A percentile compares a stretch with the other conserved stretches of the same genome.
Evolutionary conservation across 1,139 yeast species (phyloP).

Genomic region (Candida pseudoviswanathii): DNA sequence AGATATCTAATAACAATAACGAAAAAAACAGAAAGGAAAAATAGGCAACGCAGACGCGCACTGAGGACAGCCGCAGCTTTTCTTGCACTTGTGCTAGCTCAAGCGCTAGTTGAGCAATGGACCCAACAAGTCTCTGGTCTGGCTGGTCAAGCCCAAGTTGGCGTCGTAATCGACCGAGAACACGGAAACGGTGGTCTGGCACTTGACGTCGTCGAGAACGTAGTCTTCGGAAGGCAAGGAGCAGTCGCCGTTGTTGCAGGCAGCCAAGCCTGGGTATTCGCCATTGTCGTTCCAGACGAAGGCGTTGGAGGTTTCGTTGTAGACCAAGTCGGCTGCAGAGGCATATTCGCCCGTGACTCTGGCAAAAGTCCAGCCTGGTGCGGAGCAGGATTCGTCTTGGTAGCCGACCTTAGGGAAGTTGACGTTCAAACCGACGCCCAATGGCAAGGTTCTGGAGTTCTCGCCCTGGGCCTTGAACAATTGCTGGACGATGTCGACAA

Average conservation of each 20-base stretch:
- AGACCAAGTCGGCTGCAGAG: constrained; percentile 29
- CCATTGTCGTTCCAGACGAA: constrained; percentile 19
- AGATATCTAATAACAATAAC: too few relatives aligned
- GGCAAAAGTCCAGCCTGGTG: constrained; percentile 37
- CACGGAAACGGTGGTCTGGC: constrained; percentile 39
- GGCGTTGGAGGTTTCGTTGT: constrained; percentile 31
- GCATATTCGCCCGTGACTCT: constrained; percentile 41
- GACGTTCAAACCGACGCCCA: constrained; percentile 44
- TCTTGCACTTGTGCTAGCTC: neutral
- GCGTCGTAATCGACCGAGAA: constrained; percentile 49
- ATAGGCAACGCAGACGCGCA: neutral
- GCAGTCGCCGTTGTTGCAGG: constrained; percentile 39
- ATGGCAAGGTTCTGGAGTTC: constrained; percentile 36
- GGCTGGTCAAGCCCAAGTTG: constrained; percentile 27
- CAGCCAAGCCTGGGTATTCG: constrained; percentile 22
- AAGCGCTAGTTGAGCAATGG: neutral
- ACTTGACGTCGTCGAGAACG: constrained; percentile 24
- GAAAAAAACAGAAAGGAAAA: neutral
- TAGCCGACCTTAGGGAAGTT: constrained; percentile 46
- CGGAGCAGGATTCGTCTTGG: constrained; percentile 31
- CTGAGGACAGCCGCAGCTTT: neutral
- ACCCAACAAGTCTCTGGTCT: constrained; percentile 7
- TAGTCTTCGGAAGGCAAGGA: constrained; percentile 38
- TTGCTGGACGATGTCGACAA: constrained; percentile 34
- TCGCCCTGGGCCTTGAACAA: constrained; percentile 35